These are phyloP conservation scores for Populus alba DNA, from an alignment of 345 rosid genomes.

Conservation along the genomic window DNA sequence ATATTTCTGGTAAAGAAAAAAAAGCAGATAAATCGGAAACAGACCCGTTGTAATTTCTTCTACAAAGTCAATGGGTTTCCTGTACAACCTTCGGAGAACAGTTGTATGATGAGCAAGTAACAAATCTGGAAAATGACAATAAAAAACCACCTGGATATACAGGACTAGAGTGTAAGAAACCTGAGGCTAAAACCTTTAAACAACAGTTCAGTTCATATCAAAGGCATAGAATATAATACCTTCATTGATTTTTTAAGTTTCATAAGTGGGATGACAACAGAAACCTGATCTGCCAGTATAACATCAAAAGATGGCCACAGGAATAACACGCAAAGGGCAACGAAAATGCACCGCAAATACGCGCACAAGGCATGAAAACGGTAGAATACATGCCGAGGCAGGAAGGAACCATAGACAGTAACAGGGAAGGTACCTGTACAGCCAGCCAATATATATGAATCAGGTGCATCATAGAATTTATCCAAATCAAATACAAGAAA, in stretches of 20 bases:
- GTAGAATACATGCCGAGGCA: conserved; percentile 80
- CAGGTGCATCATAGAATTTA: background rate
- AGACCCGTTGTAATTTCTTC: conserved; percentile 85
- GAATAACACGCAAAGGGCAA: conserved; percentile 70
- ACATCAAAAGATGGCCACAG: conserved; percentile 78
- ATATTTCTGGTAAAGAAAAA: background rate
- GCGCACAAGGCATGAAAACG: conserved; percentile 84
- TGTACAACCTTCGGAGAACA: conserved; percentile 65
- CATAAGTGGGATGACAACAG: conserved; percentile 75
- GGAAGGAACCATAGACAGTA: conserved; percentile 74
- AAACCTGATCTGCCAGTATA: conserved; percentile 75
- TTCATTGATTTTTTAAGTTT: conserved; percentile 66
- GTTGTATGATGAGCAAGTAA: conserved; percentile 81
- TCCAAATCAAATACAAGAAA: too few relatives aligned
- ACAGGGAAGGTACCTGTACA: conserved; percentile 69
- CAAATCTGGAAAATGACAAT: conserved; percentile 93
- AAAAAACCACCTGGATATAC: conserved; percentile 66
- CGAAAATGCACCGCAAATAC: conserved; percentile 73
- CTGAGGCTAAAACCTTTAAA: background rate
- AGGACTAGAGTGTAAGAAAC: background rate
- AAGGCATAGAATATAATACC: conserved; percentile 32
- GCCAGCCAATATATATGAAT: background rate
- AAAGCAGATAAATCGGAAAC: conserved; percentile 6
- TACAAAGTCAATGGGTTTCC: conserved; percentile 76
- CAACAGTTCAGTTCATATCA: conserved; percentile 5